phyloP scores from a whole-genome alignment of 441 rosid genomes.

The Biscutella laevigata region DNA sequence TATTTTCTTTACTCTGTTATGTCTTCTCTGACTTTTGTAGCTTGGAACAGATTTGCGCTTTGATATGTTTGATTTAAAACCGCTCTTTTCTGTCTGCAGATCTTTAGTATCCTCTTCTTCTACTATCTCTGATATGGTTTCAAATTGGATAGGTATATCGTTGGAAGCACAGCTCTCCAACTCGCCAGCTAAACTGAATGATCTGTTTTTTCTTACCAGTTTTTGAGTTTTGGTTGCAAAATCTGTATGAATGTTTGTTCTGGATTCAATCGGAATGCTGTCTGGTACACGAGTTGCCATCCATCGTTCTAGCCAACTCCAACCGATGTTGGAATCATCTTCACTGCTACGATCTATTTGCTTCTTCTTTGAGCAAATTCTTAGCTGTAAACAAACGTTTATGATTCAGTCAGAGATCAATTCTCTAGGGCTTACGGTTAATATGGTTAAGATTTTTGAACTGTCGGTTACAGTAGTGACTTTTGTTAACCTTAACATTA shows the following conservation, averaged over 20 bases:
- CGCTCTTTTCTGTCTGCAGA: slow-evolving; percentile 22
- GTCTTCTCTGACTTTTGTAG: slow-evolving; percentile 31
- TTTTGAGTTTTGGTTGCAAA: slow-evolving; percentile 21
- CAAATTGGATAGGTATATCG: slow-evolving; percentile 45
- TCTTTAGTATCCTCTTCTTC: slow-evolving; percentile 21
- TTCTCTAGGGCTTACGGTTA: too few species aligned
- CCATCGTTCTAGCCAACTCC: slow-evolving; percentile 89
- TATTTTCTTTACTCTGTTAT: slow-evolving; percentile 34
- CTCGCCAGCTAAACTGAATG: slow-evolving; percentile 40
- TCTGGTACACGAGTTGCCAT: slow-evolving; percentile 76
- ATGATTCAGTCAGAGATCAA: not conserved
- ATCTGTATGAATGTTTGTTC: slow-evolving; percentile 23
- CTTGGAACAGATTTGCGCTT: slow-evolving; percentile 42
- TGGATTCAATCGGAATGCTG: slow-evolving; percentile 26
- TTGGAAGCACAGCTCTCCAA: slow-evolving; percentile 83
- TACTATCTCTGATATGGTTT: slow-evolving; percentile 25
- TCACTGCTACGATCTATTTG: slow-evolving; percentile 31
- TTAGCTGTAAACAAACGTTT: slow-evolving; percentile 32
- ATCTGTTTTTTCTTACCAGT: slow-evolving; percentile 21
- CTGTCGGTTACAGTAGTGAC: too few species aligned
- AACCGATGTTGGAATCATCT: slow-evolving; percentile 46
- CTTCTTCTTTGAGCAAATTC: slow-evolving; percentile 62
- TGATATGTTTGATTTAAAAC: slow-evolving; percentile 28
- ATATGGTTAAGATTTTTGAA: too few species aligned
- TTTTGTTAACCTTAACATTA: too few species aligned